phyloP scores from a whole-genome alignment of 352 stramenopile genomes.

The Aphanomyces euteiches region DNA sequence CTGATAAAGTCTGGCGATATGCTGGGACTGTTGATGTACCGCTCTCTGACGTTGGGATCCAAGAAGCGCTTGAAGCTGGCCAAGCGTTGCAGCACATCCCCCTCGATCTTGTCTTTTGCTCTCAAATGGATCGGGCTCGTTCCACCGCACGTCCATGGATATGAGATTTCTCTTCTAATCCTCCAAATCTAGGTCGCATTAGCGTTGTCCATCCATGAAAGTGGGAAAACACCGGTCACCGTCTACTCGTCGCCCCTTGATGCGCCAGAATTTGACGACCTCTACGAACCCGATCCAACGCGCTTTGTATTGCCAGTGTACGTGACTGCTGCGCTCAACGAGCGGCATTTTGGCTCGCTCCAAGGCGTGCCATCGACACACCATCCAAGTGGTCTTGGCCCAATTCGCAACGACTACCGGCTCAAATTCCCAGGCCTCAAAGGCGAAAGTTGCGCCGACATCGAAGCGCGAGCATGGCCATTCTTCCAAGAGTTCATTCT shows the following conservation, averaged over 20 bases:
- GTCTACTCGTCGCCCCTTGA: slow-evolving; percentile 71
- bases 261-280: slow-evolving; percentile 55
- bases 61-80: slow-evolving; percentile 74
- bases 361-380: slow-evolving; percentile 70
- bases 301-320: slow-evolving; percentile 80
- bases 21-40: slow-evolving; percentile 80
- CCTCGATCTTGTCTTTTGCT: slow-evolving; percentile 82
- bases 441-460: slow-evolving; percentile 76
- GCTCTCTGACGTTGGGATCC: slow-evolving; percentile 75
- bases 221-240: slow-evolving; percentile 75
- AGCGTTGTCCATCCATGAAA: slow-evolving; percentile 73
- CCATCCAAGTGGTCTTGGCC: slow-evolving; percentile 63
- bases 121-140: slow-evolving; percentile 76
- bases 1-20: slow-evolving; percentile 75
- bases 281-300: slow-evolving; percentile 74
- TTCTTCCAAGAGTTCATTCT: slow-evolving; percentile 77
- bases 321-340: slow-evolving; percentile 71
- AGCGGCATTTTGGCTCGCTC: slow-evolving; percentile 79
- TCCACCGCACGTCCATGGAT: slow-evolving; percentile 38
- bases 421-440: slow-evolving; percentile 75
- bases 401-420: slow-evolving; percentile 76
- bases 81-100: slow-evolving; percentile 70
- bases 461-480: slow-evolving; percentile 67
- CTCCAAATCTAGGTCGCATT: slow-evolving; percentile 43
- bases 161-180: background rate